Conservation (phyloP, 352 stramenopile genomes). For the Globisporangium rhizosaccharum region DNA sequence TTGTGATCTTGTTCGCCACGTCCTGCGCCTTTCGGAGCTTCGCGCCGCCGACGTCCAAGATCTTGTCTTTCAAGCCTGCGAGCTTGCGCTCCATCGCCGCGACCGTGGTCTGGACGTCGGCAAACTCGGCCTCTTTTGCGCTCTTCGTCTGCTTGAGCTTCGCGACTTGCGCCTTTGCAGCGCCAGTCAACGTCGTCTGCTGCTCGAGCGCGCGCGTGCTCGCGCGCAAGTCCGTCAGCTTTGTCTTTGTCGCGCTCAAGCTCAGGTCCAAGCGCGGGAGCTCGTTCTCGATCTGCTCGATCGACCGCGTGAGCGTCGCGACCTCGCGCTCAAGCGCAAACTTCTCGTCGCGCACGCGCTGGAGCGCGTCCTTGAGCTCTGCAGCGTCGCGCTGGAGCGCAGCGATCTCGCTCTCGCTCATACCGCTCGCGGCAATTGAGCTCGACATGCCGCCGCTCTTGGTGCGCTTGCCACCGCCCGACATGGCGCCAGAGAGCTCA, state of each 20-base stretch:
- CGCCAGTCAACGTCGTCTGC: conserved; percentile 81
- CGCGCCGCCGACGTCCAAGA: conserved; percentile 92
- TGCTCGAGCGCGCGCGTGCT: conserved; percentile 71
- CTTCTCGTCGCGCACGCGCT: conserved; percentile 61
- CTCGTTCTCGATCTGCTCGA: conserved; percentile 88
- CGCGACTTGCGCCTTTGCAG: conserved; percentile 84
- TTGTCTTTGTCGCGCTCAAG: conserved; percentile 51
- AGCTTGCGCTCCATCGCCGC: conserved; percentile 77
- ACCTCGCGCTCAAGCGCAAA: conserved; percentile 83
- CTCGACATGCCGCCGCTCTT: conserved; percentile 93
- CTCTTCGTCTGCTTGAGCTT: conserved; percentile 80
- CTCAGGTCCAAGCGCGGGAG: conserved; percentile 91
- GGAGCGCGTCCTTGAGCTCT: conserved; percentile 39
- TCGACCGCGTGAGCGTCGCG: conserved; percentile 67
- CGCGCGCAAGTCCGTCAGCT: conserved; percentile 53
- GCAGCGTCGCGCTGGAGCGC: conserved; percentile 54
- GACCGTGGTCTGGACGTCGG: conserved; percentile 53
- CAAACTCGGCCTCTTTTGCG: conserved; percentile 88
- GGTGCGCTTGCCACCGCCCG: conserved; percentile 93
- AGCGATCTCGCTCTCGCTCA: conserved; percentile 60
- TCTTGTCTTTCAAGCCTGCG: conserved; percentile 91
- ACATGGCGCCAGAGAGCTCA: conserved; percentile 98
- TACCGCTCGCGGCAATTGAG: conserved; percentile 33
- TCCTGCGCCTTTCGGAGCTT: conserved; percentile 94
- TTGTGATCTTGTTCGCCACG: conserved; percentile 71